Base-by-base conservation (phyloP, 108 stramenopile species). In the Stephanodiscus triporus region DNA sequence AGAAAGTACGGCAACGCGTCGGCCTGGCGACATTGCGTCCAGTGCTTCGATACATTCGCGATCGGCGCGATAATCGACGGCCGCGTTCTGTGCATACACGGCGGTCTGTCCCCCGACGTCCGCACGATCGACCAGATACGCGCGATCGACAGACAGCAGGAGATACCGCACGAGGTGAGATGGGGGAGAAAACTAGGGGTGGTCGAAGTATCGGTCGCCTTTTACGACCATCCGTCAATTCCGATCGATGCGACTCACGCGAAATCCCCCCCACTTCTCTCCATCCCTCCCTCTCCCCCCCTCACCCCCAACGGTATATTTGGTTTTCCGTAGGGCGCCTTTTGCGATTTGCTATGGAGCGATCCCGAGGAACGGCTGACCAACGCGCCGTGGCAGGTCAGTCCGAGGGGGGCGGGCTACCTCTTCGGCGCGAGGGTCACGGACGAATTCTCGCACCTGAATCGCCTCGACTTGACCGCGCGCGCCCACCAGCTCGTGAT, bases 401-500 rank as follows among this genome's bases (percentile, higher is more conserved):
- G 75, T 54, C 96, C 96, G 2, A 80, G 97, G 22, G 97, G 97
- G 6, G 97, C 97, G 5, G 97, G 97, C 19, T 98, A 94, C 82
- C 64, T 95, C 17, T 98, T 98, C 78, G 97, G 97, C 13, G 83
- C 91, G 45, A 89, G 83, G 48, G 94, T 96, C 9, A 96, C 96
- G 56, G 90, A 94, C 57, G 93, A 97, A 82, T 98, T 96, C 63
- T 91, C 97, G 57, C 77, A 95, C 54, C 93, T 96, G 19, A 99
- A 99, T 71, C 81, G 83, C 27, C 74, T 99, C 29, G 85, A 92
- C 19, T 84, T 98, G 42, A 84, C 98, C 38, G 95, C 96, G 8
- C 87, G 99, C 26, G 97, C 99, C 2, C 99, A 99, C 82, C 99
- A 99, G 72, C 78, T 98, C 43, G 98, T 98, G 13, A 96, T 97